Base-by-base conservation (phyloP, 768 basidiomycete genomes). In the Arthromyces matolae region DNA sequence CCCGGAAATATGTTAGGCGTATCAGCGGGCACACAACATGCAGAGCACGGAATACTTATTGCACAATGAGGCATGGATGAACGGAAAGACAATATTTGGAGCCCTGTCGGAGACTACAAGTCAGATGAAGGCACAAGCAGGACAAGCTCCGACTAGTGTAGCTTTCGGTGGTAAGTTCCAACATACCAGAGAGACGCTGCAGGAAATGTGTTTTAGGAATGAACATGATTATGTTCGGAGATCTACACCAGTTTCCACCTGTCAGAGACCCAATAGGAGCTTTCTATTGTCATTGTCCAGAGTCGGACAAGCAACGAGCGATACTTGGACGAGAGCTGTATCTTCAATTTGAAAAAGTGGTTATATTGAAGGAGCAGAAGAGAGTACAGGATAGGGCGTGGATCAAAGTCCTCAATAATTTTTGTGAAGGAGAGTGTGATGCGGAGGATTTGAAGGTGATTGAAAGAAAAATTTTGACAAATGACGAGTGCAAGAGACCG, bases 161-260 rank as follows among this genome's bases (percentile, higher is more conserved):
- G 47, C 52, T 0, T n/a, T n/a, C n/a, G n/a, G n/a, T n/a, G 68
- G 71, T n/a, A n/a, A n/a, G n/a, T n/a, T n/a, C n/a, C n/a, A n/a
- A n/a, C n/a, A n/a, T n/a, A n/a, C n/a, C n/a, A n/a, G n/a, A n/a
- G n/a, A n/a, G n/a, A n/a, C n/a, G n/a, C n/a, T n/a, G n/a, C n/a
- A n/a, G n/a, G n/a, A n/a, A n/a, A n/a, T n/a, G n/a, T n/a, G n/a
- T n/a, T n/a, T n/a, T n/a, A n/a, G n/a, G n/a, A 0, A 56, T 73
- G 46, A 71, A 67, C 45, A 57, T 76, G 4, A 68, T 75, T 2
- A 18, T 76, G 3, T 55, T 58, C n/a, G 75, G 75, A 0, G 71
- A 76, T 41, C 64, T 75, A 12, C 72, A 76, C 45, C 75, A 75
- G 54, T 75, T 77, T 50, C 74, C 72, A 3, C 73, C 71, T 0